Evolutionary conservation across 2,329 filamentous ascomycete genomes (phyloP).

Genomic region (Alternaria gansuensis): DNA sequence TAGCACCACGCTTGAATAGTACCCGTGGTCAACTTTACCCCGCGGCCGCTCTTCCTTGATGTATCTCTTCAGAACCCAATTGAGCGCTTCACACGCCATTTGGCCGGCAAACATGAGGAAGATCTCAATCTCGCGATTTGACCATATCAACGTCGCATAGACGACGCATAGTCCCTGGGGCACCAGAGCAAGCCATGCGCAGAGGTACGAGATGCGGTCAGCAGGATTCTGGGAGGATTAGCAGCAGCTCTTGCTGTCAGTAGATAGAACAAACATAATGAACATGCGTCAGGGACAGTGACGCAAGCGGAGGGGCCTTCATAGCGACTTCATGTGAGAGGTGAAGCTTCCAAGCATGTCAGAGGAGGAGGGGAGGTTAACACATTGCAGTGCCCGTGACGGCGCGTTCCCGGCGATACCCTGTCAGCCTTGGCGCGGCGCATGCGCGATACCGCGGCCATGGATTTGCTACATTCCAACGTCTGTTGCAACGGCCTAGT

Average conservation of each 20-base stretch:
- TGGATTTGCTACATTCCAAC: background rate
- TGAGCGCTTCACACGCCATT: constrained; percentile 87
- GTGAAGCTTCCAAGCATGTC: constrained; percentile 4
- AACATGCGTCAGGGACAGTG: constrained; percentile 92
- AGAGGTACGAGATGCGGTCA: constrained; percentile 84
- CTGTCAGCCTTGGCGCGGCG: constrained; percentile 17
- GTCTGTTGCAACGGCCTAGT: background rate
- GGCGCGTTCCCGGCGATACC: constrained; percentile 14
- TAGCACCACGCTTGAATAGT: constrained; percentile 2
- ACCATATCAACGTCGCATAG: constrained; percentile 90
- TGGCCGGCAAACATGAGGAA: constrained; percentile 90
- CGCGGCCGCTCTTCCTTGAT: constrained; percentile 91
- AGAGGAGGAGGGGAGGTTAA: constrained; percentile 20
- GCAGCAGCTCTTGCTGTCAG: constrained; percentile 18
- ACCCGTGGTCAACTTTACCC: constrained; percentile 61
- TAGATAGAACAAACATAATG: constrained; percentile 76
- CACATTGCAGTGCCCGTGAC: constrained; percentile 11
- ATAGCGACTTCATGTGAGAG: constrained; percentile 41
- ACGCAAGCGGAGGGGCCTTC: constrained; percentile 73
- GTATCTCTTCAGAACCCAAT: constrained; percentile 86
- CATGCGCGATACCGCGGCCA: constrained; percentile 5
- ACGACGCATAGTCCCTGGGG: constrained; percentile 90
- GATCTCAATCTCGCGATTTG: constrained; percentile 89
- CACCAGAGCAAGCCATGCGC: constrained; percentile 91
- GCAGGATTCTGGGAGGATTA: constrained; percentile 74